These are phyloP conservation scores for Amauroascus verrucosus DNA, from an alignment of 2,329 filamentous ascomycete species.

Conservation along the genomic window DNA sequence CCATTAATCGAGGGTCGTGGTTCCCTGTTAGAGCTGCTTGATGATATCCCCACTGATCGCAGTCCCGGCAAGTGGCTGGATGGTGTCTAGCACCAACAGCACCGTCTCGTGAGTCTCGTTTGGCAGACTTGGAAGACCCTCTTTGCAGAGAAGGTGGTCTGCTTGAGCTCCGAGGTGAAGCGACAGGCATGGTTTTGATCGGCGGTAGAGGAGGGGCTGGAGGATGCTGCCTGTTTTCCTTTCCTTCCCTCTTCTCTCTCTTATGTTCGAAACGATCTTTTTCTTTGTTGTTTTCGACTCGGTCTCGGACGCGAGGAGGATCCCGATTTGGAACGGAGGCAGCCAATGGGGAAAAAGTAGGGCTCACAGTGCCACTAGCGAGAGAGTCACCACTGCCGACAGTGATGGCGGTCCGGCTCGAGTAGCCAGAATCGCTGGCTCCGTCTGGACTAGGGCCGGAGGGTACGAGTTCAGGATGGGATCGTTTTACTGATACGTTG, in stretches of 20 bases:
- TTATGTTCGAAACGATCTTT: slow-evolving; percentile 12
- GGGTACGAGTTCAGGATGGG: slow-evolving; percentile 35
- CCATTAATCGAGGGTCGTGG: slow-evolving; percentile 26
- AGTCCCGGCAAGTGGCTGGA: slow-evolving; percentile 29
- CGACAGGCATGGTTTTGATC: slow-evolving; percentile 30
- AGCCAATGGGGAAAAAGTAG: slow-evolving; percentile 31
- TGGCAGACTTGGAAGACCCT: slow-evolving; percentile 28
- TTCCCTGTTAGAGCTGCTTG: slow-evolving; percentile 14
- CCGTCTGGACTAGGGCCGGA: slow-evolving; percentile 32
- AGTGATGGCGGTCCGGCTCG: slow-evolving; percentile 47
- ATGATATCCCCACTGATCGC: slow-evolving; percentile 29
- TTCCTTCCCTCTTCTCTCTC: slow-evolving; percentile 13
- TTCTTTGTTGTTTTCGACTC: slow-evolving; percentile 23
- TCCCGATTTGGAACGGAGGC: slow-evolving; percentile 22
- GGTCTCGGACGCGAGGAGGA: slow-evolving; percentile 16
- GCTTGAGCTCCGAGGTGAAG: slow-evolving; percentile 24
- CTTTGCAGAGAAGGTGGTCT: slow-evolving; percentile 25
- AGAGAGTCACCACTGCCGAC: slow-evolving; percentile 44
- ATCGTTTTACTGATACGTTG: slow-evolving; percentile 43
- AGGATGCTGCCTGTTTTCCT: slow-evolving; percentile 20
- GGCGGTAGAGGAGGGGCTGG: slow-evolving; percentile 19
- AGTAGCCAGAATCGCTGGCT: slow-evolving; percentile 54
- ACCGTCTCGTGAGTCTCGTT: slow-evolving; percentile 21
- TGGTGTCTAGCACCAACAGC: slow-evolving; percentile 16
- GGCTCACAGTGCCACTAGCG: slow-evolving; percentile 35